These are phyloP conservation scores for Chiua virens DNA, from an alignment of 768 basidiomycete species.

Conservation along the genomic window DNA sequence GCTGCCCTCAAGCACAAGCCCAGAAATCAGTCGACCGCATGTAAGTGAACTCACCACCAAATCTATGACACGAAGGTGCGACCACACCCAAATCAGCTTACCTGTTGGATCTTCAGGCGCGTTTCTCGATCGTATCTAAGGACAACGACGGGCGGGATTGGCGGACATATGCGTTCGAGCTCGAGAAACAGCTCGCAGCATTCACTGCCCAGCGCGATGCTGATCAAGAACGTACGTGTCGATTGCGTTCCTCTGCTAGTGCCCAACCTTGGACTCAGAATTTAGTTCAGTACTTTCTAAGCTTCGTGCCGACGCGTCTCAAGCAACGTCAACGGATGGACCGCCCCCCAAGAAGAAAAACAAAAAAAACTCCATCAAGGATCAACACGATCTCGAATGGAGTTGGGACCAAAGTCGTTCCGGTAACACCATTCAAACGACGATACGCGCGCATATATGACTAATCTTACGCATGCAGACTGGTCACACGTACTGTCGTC, in stretches of 20 bases:
- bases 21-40: slow-evolving; percentile 17
- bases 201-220: slow-evolving; percentile 23
- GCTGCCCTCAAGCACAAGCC: slow-evolving; percentile 27
- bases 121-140: slow-evolving; percentile 16
- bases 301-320: slow-evolving; percentile 14
- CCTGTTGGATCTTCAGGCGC: slow-evolving; percentile 28
- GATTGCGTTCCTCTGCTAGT: background rate
- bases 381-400: slow-evolving; percentile 15
- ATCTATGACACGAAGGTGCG: background rate
- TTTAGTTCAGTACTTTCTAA: slow-evolving; percentile 29
- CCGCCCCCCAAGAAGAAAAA: slow-evolving; percentile 29
- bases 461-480: slow-evolving; percentile 9
- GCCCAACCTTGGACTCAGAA: too few relatives aligned
- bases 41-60: slow-evolving; percentile 7
- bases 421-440: slow-evolving; percentile 4
- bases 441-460: background rate
- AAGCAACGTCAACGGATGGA: slow-evolving; percentile 8
- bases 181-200: slow-evolving; percentile 16
- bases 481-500: slow-evolving; percentile 21
- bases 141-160: slow-evolving; percentile 8
- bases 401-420: slow-evolving; percentile 22
- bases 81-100: slow-evolving; percentile 21
- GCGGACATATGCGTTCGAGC: slow-evolving; percentile 28
- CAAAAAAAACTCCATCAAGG: slow-evolving; percentile 21
- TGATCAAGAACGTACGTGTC: slow-evolving; percentile 21